phyloP scores from a whole-genome alignment of 148 eudicot species.

The Beta vulgaris region DNA sequence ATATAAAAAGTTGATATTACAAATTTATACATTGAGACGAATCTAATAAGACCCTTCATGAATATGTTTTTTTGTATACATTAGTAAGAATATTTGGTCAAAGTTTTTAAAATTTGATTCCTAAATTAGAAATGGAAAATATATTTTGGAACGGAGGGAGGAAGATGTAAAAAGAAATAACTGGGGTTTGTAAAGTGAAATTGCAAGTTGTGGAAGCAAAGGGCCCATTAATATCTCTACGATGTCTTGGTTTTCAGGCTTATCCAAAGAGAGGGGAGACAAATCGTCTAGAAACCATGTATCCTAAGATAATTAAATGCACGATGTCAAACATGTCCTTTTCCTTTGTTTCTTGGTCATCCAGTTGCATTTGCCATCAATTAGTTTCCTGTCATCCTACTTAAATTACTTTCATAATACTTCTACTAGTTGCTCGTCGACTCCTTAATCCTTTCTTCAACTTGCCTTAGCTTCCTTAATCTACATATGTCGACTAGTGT shows the following conservation, averaged over 20 bases:
- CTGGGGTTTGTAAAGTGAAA: background rate
- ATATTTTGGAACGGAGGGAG: background rate
- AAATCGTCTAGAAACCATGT: conserved; percentile 28
- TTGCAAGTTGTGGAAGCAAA: conserved; percentile 10
- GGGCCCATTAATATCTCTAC: conserved; percentile 6
- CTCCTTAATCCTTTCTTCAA: too few relatives aligned
- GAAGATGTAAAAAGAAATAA: background rate
- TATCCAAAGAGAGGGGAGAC: conserved; percentile 22
- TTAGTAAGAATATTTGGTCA: too few relatives aligned
- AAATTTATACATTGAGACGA: too few relatives aligned
- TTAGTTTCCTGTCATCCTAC: background rate
- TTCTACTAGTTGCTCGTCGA: too few relatives aligned
- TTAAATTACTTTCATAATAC: background rate
- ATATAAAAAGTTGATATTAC: too few relatives aligned
- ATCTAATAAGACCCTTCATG: too few relatives aligned
- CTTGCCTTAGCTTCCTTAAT: too few relatives aligned
- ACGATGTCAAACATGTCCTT: conserved; percentile 21
- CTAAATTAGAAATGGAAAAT: too few relatives aligned
- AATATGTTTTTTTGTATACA: too few relatives aligned
- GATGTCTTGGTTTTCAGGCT: conserved; percentile 26
- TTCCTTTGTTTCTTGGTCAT: conserved; percentile 15
- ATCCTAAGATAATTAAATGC: background rate
- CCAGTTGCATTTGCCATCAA: conserved; percentile 18
- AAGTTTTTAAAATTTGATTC: too few relatives aligned
- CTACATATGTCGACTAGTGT: too few relatives aligned